Evolutionary conservation across 129 eudicot genomes (phyloP), one percentile per base, ranked within the genome.

Genomic region (Arctium lappa): DNA sequence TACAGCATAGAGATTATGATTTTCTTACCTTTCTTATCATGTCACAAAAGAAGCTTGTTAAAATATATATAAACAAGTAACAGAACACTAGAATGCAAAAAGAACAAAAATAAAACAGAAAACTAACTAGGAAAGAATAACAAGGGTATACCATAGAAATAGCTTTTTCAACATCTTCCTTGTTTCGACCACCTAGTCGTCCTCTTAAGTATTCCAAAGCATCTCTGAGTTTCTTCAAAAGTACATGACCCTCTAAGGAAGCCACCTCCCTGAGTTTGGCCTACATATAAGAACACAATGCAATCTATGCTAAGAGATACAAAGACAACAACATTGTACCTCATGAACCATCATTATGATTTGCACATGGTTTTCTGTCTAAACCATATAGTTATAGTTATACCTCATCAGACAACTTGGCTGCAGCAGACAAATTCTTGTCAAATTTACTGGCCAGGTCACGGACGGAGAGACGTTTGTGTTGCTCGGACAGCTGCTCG

Each of bases 181-280:
- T 91, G 87, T 91, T 88, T 81, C 70, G 90, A 65, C 98, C 97
- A 34, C 94, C 90, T 81, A 96, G 81, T 70, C 92, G 87, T 53
- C 98, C 99, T 88, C 91, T 93, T 84, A 96, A 81, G 81, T 69
- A 90, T 80, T 96, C 98, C 84, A 96, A 76, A 13, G 98, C 98
- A 88, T 96, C 99, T 88, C 99, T 93, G 16, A 96, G 91, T 81
- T 96, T 96, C 91, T 93, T 96, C 81, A 96, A 82, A 85, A 96
- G 97, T 63, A 96, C 99, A 84, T 96, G 99, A 27, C 99, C 99
- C 66, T 96, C 99, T 77, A 96, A 86, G 33, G 99, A 96, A 83
- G 97, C 89, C 74, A 88, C 93, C 66, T 96, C 99, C 81, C 93
- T 90, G 16, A 96, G 90, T 87, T 96, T 96, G 8, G 97, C 97